Conservation (phyloP, 2,329 filamentous ascomycete genomes). For the Hortaea werneckii region DNA sequence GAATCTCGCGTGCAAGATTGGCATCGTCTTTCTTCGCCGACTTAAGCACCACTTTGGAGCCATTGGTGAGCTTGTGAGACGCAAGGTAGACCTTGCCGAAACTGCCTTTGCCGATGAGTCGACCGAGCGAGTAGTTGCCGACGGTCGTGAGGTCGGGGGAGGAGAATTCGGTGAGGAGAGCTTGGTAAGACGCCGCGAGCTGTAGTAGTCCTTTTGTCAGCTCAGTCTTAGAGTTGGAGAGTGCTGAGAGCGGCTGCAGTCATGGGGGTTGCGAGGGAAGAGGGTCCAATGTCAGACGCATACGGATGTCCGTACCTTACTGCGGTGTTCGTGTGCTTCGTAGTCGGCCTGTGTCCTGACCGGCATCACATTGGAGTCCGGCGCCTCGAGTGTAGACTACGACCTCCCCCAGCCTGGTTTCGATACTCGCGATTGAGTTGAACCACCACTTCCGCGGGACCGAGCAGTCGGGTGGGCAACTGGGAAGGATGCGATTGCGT, state of each 20-base stretch:
- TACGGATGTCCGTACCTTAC: slow-evolving; percentile 21
- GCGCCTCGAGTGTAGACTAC: neutral
- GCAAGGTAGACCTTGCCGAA: slow-evolving; percentile 98
- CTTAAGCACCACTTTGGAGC: slow-evolving; percentile 94
- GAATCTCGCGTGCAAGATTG: slow-evolving; percentile 94
- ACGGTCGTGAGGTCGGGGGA: slow-evolving; percentile 83
- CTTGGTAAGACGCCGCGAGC: slow-evolving; percentile 95
- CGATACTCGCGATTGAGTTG: too few species aligned
- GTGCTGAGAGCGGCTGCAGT: too few species aligned
- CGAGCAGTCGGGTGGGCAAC: too few species aligned
- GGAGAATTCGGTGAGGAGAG: slow-evolving; percentile 92
- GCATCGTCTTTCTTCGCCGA: slow-evolving; percentile 89
- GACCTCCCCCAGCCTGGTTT: neutral
- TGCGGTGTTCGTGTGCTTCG: slow-evolving; percentile 25
- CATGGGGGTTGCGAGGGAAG: too few species aligned
- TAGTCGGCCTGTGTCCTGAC: slow-evolving; percentile 25
- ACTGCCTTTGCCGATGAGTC: slow-evolving; percentile 87
- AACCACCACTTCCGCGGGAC: too few species aligned
- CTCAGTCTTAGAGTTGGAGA: neutral
- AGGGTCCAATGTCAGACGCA: too few species aligned
- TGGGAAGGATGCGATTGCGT: too few species aligned
- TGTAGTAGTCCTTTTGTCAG: slow-evolving; percentile 28
- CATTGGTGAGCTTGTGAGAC: slow-evolving; percentile 94
- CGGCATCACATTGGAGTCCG: slow-evolving; percentile 18
- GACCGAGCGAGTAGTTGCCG: slow-evolving; percentile 79